phyloP scores from a whole-genome alignment of 1,284 basidiomycete species.

The Pseudozyma hubeiensis region DNA sequence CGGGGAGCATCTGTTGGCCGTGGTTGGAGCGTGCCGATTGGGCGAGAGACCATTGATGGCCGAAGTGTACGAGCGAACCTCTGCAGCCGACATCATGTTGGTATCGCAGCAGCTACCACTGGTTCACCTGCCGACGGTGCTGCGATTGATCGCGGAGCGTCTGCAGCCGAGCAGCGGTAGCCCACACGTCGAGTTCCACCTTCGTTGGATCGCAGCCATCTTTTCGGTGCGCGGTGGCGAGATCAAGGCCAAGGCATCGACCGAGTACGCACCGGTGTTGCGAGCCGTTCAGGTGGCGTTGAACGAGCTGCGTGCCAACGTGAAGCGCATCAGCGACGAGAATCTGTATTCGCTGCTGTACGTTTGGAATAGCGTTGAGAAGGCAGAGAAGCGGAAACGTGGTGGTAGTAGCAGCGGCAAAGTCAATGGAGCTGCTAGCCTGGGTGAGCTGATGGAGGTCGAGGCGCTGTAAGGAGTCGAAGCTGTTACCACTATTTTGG shows the following conservation, averaged over 20 bases:
- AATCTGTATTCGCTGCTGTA: conserved; percentile 63
- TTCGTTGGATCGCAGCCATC: conserved; percentile 63
- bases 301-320: conserved; percentile 63
- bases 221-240: conserved; percentile 57
- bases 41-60: conserved; percentile 60
- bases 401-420: not conserved
- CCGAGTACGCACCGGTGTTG: conserved; percentile 58
- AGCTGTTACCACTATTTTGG: too few species aligned
- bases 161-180: conserved; percentile 59
- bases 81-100: conserved; percentile 57
- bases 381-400: conserved; percentile 14
- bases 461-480: conserved; percentile 16
- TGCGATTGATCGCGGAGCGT: conserved; percentile 58
- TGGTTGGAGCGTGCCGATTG: conserved; percentile 65
- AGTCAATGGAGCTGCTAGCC: conserved; percentile 20
- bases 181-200: conserved; percentile 67
- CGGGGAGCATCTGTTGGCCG: conserved; percentile 59
- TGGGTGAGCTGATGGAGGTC: conserved; percentile 45
- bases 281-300: conserved; percentile 61
- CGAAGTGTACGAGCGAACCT: conserved; percentile 63
- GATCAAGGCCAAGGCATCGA: conserved; percentile 50
- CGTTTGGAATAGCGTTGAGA: conserved; percentile 57
- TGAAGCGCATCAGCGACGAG: conserved; percentile 60
- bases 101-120: conserved; percentile 59
- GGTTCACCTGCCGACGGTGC: conserved; percentile 47